Evolutionary conservation across 768 basidiomycete species (phyloP).

Genomic region (Kwoniella dendrophila): DNA sequence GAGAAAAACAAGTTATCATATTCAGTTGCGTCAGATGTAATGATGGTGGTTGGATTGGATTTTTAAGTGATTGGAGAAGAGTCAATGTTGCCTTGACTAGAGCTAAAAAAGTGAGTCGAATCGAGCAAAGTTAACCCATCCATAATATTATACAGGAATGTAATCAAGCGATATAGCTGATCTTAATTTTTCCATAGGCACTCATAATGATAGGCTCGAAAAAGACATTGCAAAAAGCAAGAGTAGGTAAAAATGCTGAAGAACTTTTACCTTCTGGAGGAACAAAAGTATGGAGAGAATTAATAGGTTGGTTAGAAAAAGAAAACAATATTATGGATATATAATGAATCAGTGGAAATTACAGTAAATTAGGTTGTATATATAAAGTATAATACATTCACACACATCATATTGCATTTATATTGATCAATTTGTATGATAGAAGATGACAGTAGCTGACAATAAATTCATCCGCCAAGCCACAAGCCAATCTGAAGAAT

Average conservation of each 20-base stretch:
- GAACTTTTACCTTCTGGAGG: conserved; percentile 29
- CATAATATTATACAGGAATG: too few species aligned
- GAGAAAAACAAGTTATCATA: conserved; percentile 88
- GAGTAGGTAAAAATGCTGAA: conserved; percentile 12
- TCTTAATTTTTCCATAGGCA: conserved; percentile 23
- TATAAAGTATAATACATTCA: not conserved
- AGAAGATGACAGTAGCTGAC: not conserved
- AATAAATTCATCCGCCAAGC: too few species aligned
- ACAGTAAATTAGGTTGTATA: not conserved
- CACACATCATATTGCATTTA: not conserved
- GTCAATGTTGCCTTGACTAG: conserved; percentile 90
- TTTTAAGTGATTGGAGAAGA: conserved; percentile 79
- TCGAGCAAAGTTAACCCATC: too few species aligned
- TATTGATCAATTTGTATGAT: not conserved
- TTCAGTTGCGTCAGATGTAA: conserved; percentile 92
- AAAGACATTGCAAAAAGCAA: conserved; percentile 36
- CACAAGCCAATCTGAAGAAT: too few species aligned
- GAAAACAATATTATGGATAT: conserved; percentile 25
- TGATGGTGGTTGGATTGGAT: conserved; percentile 74
- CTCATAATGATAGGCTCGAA: conserved; percentile 48
- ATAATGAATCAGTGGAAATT: conserved; percentile 8
- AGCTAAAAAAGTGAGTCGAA: conserved; percentile 64
- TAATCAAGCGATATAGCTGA: too few species aligned
- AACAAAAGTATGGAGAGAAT: conserved; percentile 32
- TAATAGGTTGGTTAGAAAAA: conserved; percentile 27